These are phyloP conservation scores for Glycine latifolia DNA, from an alignment of 306 rosid genomes.

Conservation along the genomic window DNA sequence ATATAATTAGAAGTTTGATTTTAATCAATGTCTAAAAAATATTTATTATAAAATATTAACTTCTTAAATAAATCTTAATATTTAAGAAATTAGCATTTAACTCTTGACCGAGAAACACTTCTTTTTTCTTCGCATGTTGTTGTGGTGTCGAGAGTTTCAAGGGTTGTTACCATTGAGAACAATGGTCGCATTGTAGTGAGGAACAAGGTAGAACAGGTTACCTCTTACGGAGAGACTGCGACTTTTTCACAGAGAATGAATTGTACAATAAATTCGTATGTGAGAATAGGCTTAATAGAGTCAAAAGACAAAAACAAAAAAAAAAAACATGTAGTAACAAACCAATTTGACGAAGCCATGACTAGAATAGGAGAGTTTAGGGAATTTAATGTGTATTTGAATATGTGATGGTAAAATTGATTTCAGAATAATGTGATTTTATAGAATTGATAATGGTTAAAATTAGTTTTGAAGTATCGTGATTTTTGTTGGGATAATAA, in stretches of 20 bases:
- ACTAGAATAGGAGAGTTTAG: not conserved
- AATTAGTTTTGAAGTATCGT: too few relatives aligned
- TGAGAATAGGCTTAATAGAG: not conserved
- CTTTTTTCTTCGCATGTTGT: not conserved
- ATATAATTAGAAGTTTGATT: too few relatives aligned
- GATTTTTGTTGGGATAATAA: too few relatives aligned
- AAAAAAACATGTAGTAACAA: not conserved
- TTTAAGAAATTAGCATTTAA: too few relatives aligned
- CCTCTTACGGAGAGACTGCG: not conserved
- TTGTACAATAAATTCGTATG: not conserved
- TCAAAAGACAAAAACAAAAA: not conserved
- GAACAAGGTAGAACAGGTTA: not conserved
- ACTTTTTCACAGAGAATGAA: not conserved
- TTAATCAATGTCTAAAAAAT: too few relatives aligned
- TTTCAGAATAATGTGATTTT: too few relatives aligned
- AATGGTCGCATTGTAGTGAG: not conserved
- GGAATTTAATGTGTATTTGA: too few relatives aligned
- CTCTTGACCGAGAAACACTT: too few relatives aligned
- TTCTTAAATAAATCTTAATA: too few relatives aligned
- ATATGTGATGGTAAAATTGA: too few relatives aligned
- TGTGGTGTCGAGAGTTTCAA: conserved; percentile 32
- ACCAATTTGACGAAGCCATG: not conserved
- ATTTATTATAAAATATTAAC: too few relatives aligned
- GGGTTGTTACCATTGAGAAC: not conserved
- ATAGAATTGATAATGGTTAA: too few relatives aligned